These are phyloP conservation scores for Kwoniella sp. DNA, from an alignment of 768 basidiomycete species.

Conservation along the genomic window DNA sequence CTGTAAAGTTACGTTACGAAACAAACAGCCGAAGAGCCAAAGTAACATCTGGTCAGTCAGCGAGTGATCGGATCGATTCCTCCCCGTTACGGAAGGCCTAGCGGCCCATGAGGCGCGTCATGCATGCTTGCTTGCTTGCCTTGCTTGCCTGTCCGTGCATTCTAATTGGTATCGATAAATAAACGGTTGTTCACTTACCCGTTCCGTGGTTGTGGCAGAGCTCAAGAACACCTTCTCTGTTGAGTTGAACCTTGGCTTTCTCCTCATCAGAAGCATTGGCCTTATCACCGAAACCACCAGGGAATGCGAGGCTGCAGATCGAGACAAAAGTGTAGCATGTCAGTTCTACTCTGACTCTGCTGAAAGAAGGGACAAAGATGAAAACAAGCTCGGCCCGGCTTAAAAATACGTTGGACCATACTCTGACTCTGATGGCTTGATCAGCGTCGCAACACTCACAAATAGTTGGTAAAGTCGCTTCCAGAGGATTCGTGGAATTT, in stretches of 20 bases:
- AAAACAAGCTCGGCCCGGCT: neutral
- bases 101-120: neutral
- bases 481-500: conserved; percentile 42
- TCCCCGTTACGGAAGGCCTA: neutral
- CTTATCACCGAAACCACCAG: conserved; percentile 58
- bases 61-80: too few species aligned
- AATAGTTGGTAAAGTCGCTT: conserved; percentile 43
- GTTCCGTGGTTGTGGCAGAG: conserved; percentile 50
- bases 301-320: conserved; percentile 84
- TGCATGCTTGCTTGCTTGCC: too few species aligned
- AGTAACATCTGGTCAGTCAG: too few species aligned
- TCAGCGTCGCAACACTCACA: conserved; percentile 9
- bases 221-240: conserved; percentile 67
- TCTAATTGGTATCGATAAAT: too few species aligned
- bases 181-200: conserved; percentile 35
- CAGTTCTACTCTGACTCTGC: too few species aligned
- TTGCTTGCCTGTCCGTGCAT: too few species aligned
- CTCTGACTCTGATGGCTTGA: too few species aligned
- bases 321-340: too few species aligned
- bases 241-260: conserved; percentile 57
- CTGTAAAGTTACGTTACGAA: conserved; percentile 64
- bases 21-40: too few species aligned
- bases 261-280: conserved; percentile 62
- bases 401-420: too few species aligned
- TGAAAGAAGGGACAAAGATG: conserved; percentile 58